These are phyloP conservation scores for Xerocomellus chrysenteron DNA, from an alignment of 768 basidiomycete species.

Conservation along the genomic window DNA sequence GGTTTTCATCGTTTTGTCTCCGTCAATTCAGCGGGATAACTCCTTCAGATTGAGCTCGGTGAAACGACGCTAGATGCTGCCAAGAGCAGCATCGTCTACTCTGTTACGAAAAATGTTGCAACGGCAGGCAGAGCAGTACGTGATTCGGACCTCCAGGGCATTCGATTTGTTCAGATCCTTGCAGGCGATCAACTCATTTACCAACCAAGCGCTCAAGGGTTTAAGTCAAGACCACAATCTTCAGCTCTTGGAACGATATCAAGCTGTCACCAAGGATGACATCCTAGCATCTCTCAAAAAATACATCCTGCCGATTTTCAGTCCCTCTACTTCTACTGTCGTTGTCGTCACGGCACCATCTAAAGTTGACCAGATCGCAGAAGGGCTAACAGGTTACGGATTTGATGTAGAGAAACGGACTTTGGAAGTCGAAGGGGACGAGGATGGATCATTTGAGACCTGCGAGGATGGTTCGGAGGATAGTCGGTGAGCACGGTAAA, in stretches of 20 bases:
- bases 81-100: slow-evolving; percentile 88
- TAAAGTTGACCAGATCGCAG: slow-evolving; percentile 69
- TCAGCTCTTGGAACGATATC: slow-evolving; percentile 74
- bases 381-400: slow-evolving; percentile 63
- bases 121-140: slow-evolving; percentile 86
- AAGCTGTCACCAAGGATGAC: slow-evolving; percentile 77
- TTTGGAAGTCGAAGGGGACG: slow-evolving; percentile 60
- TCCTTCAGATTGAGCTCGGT: slow-evolving; percentile 69
- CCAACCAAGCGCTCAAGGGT: slow-evolving; percentile 88
- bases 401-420: slow-evolving; percentile 76
- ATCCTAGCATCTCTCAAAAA: slow-evolving; percentile 65
- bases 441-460: slow-evolving; percentile 36
- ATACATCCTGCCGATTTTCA: slow-evolving; percentile 85
- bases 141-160: slow-evolving; percentile 4
- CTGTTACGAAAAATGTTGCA: slow-evolving; percentile 75
- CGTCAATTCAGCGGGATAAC: neutral
- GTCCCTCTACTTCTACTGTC: slow-evolving; percentile 69
- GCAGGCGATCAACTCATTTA: slow-evolving; percentile 80
- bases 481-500: slow-evolving; percentile 5
- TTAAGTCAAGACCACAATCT: slow-evolving; percentile 73
- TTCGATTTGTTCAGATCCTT: slow-evolving; percentile 5
- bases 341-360: slow-evolving; percentile 82
- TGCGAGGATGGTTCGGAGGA: slow-evolving; percentile 33
- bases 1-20: slow-evolving; percentile 17
- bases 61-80: slow-evolving; percentile 84